These are phyloP conservation scores for Pyricularia sp. DNA, from an alignment of 2,329 filamentous ascomycete species.

Conservation along the genomic window DNA sequence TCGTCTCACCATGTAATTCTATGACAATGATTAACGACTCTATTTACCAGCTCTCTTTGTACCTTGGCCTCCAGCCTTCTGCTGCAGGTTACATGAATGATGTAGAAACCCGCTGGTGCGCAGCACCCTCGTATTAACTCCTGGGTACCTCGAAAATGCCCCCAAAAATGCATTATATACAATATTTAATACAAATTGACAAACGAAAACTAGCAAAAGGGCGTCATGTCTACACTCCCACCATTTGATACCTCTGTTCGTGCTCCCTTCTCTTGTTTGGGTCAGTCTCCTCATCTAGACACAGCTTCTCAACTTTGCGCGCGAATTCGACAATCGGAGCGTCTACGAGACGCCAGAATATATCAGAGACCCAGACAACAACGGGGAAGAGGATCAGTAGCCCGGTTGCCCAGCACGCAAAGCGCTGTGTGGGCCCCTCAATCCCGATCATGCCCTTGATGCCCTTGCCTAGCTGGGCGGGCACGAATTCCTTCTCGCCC, in stretches of 20 bases:
- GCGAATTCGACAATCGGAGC: constrained; percentile 23
- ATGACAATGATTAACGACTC: not conserved
- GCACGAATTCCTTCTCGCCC: constrained; percentile 12
- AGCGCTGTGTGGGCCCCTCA: constrained; percentile 18
- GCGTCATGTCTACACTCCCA: not conserved
- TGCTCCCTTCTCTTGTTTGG: not conserved
- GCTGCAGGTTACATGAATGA: not conserved
- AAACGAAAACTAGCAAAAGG: not conserved
- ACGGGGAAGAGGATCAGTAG: constrained; percentile 22
- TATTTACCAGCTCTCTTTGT: not conserved
- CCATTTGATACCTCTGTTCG: constrained; percentile 1
- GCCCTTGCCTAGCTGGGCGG: constrained; percentile 15
- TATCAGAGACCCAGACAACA: constrained; percentile 44
- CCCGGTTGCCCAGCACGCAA: constrained; percentile 26
- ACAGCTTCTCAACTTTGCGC: constrained; percentile 17
- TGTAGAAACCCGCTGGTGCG: not conserved
- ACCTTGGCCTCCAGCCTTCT: not conserved
- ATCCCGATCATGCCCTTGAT: constrained; percentile 23
- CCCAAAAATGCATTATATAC: not conserved
- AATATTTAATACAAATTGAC: not conserved
- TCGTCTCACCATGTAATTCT: not conserved
- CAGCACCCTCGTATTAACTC: not conserved
- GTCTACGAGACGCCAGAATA: constrained; percentile 52
- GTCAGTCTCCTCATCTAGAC: constrained; percentile 11
- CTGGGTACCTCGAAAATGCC: not conserved